phyloP scores from a whole-genome alignment of 352 stramenopile genomes.

The Plasmopara viticola region DNA sequence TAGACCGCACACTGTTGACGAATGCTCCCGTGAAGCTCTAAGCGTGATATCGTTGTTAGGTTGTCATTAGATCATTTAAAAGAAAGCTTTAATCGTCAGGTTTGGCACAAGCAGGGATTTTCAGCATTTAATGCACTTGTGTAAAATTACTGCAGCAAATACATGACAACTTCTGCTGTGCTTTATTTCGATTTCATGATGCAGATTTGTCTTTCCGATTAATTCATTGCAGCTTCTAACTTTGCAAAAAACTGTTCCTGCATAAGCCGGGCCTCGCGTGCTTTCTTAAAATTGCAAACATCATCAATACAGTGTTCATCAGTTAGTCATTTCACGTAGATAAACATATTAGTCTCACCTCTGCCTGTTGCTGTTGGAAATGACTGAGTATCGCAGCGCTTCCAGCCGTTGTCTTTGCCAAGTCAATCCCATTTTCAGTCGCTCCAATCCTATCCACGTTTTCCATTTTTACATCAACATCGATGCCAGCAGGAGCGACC shows the following conservation, averaged over 20 bases:
- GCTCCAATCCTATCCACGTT: conserved; percentile 19
- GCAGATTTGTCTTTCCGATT: background rate
- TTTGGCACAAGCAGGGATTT: background rate
- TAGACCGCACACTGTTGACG: conserved; percentile 20
- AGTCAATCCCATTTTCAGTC: conserved; percentile 7
- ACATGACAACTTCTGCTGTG: too few species aligned
- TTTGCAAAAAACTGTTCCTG: conserved; percentile 63
- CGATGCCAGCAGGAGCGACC: conserved; percentile 7
- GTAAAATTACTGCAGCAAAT: too few species aligned
- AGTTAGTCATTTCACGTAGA: conserved; percentile 1
- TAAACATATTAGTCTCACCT: conserved; percentile 10
- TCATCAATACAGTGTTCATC: background rate
- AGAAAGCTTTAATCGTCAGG: background rate
- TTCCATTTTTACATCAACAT: conserved; percentile 55
- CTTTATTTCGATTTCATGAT: background rate
- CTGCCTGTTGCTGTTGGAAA: conserved; percentile 36
- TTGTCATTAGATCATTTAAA: background rate
- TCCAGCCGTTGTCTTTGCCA: conserved; percentile 3
- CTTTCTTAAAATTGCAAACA: conserved; percentile 26
- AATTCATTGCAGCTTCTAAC: conserved; percentile 43
- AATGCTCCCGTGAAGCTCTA: conserved; percentile 45
- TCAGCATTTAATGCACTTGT: too few species aligned
- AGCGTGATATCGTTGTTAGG: background rate
- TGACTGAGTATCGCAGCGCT: conserved; percentile 13
- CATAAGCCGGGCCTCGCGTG: conserved; percentile 40